These are phyloP conservation scores for Picochlorum sp. DNA, from an alignment of 139 green algal genomes.

Conservation along the genomic window DNA sequence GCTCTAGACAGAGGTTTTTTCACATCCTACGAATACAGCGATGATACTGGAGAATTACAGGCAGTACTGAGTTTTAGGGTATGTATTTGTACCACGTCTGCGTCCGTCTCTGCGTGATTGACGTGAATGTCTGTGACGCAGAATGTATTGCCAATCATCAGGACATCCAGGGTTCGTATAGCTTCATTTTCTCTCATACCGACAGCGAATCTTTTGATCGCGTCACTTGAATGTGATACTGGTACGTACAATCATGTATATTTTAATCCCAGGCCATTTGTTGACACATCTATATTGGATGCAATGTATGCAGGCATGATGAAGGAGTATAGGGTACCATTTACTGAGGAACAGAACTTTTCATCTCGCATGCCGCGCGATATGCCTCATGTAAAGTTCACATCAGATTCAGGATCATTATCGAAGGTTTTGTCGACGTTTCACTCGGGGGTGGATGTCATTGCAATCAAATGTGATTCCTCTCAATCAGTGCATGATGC, in stretches of 20 bases:
- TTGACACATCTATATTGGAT: background rate
- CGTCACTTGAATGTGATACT: background rate
- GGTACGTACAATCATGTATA: background rate
- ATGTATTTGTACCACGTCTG: background rate
- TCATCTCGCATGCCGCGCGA: constrained; percentile 32
- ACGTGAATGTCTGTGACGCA: background rate
- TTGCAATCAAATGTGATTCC: constrained; percentile 37
- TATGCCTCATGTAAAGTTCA: constrained; percentile 38
- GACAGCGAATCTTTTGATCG: background rate
- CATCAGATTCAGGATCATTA: constrained; percentile 38
- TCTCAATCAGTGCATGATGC: background rate
- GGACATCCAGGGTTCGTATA: background rate
- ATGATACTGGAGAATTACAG: background rate
- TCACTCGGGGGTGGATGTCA: constrained; percentile 55
- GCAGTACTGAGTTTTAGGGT: background rate
- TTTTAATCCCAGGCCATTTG: background rate
- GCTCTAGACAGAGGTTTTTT: constrained; percentile 1
- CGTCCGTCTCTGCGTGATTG: background rate
- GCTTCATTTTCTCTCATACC: constrained; percentile 6
- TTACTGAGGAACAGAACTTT: background rate
- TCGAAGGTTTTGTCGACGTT: constrained; percentile 58
- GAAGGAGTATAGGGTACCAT: constrained; percentile 35
- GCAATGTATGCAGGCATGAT: constrained; percentile 39
- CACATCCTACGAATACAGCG: background rate
- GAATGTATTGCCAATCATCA: constrained; percentile 2